Evolutionary conservation across 148 eudicot species (phyloP), one percentile per base, ranked within the genome.

Genomic region (Rhododendron ferrugineum): DNA sequence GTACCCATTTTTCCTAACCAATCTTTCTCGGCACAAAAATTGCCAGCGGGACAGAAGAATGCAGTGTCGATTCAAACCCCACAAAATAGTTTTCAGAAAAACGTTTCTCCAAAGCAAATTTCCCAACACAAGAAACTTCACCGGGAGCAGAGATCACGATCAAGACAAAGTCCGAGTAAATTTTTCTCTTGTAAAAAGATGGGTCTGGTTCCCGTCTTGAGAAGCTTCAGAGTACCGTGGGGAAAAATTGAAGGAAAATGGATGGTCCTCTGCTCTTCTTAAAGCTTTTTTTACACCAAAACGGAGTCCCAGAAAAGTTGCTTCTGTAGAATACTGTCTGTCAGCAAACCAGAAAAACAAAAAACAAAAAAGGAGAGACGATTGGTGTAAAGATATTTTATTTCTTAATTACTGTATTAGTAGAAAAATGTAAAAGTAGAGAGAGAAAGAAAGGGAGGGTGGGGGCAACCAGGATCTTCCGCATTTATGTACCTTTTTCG

Each of bases 401-500:
- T 73, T 34, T 74, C 10, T 36, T n/a, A n/a, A n/a, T n/a, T n/a
- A n/a, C n/a, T n/a, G n/a, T n/a, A n/a, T n/a, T n/a, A n/a, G n/a
- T n/a, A 46, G 44, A 44, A 6, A 58, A 46, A 54, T 15, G 60
- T 4, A 46, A 37, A 32, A 30, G 1, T 6, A 46, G 46, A 78
- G 72, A 37, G 42, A 72, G 78, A 84, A 73, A 44, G 18, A 64
- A n/a, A 32, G 56, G 32, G 68, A 18, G 1, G 18, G 58, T 46
- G 64, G 82, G 78, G 85, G 85, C 73, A 68, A 83, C 86, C 80
- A 52, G 85, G 91, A 89, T 89, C 85, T 82, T 87, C 84, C 47
- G 18, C 76, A 77, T 82, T 84, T 20, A 80, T 83, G 18, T 3
- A 16, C 36, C 9, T 23, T 23, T 77, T 11, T 40, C 1, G 28